Conservation (phyloP, 2,329 filamentous ascomycete species). For the Colletotrichum agaves region DNA sequence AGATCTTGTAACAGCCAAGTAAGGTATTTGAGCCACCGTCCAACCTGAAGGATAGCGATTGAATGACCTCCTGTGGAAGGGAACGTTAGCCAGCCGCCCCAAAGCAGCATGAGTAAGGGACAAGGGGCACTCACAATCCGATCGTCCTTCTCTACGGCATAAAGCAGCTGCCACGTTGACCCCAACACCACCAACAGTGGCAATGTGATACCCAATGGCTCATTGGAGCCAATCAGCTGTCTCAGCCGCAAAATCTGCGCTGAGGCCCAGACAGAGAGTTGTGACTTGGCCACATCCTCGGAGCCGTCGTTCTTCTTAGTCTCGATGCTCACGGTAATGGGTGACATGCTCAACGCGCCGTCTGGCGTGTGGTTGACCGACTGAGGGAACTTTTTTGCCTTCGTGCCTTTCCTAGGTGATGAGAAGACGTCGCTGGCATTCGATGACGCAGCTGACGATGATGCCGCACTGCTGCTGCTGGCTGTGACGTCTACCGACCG, state of each 20-base stretch:
- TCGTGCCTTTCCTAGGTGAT: background rate
- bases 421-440: background rate
- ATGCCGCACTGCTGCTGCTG: background rate
- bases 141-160: background rate
- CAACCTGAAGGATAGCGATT: background rate
- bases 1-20: background rate
- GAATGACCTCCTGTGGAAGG: background rate
- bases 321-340: conserved; percentile 2
- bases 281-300: background rate
- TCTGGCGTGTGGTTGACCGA: background rate
- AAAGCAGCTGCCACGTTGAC: background rate
- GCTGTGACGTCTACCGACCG: background rate
- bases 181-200: background rate
- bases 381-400: background rate
- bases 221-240: background rate
- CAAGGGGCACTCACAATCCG: background rate
- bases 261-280: conserved; percentile 7
- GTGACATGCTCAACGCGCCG: background rate
- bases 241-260: background rate
- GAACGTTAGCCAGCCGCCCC: rapidly evolving
- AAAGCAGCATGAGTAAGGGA: background rate
- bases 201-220: background rate
- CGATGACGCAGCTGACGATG: background rate
- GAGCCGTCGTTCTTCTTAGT: background rate
- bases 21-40: background rate